Evolutionary conservation across 2,329 filamentous ascomycete species (phyloP).

Genomic region (Arthrobotrys musiformis): DNA sequence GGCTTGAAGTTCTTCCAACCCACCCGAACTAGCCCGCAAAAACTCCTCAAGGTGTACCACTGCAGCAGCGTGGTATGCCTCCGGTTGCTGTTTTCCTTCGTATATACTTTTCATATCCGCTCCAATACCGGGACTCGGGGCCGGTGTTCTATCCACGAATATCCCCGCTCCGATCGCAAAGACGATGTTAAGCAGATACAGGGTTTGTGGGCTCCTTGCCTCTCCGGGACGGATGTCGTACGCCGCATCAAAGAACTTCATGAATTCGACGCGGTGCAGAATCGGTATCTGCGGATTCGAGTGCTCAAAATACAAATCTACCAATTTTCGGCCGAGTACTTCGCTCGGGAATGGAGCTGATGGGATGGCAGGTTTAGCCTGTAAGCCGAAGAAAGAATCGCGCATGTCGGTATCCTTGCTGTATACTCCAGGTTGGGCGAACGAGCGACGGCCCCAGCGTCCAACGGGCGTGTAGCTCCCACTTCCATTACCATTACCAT

Average conservation of each 20-base stretch:
- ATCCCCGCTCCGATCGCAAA: slow-evolving; percentile 96
- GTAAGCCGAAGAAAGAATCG: slow-evolving; percentile 96
- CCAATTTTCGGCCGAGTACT: slow-evolving; percentile 76
- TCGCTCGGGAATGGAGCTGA: slow-evolving; percentile 84
- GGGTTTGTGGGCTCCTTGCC: slow-evolving; percentile 70
- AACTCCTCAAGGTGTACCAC: slow-evolving; percentile 92
- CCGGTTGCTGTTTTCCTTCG: slow-evolving; percentile 72
- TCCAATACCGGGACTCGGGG: slow-evolving; percentile 56
- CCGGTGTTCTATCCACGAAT: slow-evolving; percentile 72
- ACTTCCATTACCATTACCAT: neutral
- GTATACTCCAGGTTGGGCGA: slow-evolving; percentile 62
- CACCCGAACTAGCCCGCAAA: slow-evolving; percentile 82
- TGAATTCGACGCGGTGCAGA: slow-evolving; percentile 87
- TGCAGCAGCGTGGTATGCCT: slow-evolving; percentile 95
- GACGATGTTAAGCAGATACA: slow-evolving; percentile 97
- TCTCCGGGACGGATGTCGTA: slow-evolving; percentile 73
- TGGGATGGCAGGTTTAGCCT: slow-evolving; percentile 87
- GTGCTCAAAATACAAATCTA: slow-evolving; percentile 91
- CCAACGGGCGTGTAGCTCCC: slow-evolving; percentile 62
- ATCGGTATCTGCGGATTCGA: slow-evolving; percentile 96
- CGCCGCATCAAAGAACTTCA: slow-evolving; percentile 83
- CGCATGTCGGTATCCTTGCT: slow-evolving; percentile 80
- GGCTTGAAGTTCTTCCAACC: slow-evolving; percentile 91
- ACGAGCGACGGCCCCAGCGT: slow-evolving; percentile 62
- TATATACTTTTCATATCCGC: slow-evolving; percentile 27